Percentiles rank a stretch among this genome's conserved stretches.
Conservation (phyloP, 768 basidiomycete species). For the Collybiopsis luxurians region DNA sequence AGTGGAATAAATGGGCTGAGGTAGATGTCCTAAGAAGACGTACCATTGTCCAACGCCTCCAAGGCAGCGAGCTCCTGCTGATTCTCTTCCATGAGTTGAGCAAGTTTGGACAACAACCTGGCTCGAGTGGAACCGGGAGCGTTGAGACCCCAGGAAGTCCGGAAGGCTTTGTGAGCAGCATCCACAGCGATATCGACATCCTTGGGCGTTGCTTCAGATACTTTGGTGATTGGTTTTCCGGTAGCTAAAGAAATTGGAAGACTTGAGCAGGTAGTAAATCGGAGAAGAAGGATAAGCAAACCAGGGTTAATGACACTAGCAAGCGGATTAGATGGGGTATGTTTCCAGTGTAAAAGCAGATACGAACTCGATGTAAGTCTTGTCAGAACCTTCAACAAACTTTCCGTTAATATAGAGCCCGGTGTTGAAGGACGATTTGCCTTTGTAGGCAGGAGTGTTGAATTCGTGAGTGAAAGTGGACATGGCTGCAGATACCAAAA, state of each 20-base stretch:
- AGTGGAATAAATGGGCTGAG: neutral
- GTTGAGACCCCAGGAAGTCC: constrained; percentile 39
- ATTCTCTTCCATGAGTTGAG: constrained; percentile 46
- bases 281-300: constrained; percentile 13
- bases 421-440: constrained; percentile 40
- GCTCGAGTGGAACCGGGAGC: constrained; percentile 33
- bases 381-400: constrained; percentile 54
- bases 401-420: constrained; percentile 74
- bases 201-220: constrained; percentile 50
- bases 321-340: neutral
- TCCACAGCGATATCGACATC: constrained; percentile 68
- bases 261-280: too few species aligned
- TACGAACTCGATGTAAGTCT: constrained; percentile 65
- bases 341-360: constrained; percentile 24
- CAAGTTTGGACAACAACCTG: constrained; percentile 40
- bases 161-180: constrained; percentile 46
- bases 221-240: constrained; percentile 50
- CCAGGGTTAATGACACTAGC: constrained; percentile 50
- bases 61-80: constrained; percentile 41
- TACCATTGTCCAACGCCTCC: constrained; percentile 43
- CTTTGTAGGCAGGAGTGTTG: constrained; percentile 41
- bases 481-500: neutral
- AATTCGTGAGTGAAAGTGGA: constrained; percentile 25
- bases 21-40: neutral
- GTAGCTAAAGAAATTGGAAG: constrained; percentile 34